Conservation (phyloP, 176 grass and related monocot genomes). For the Raddia distichophylla region DNA sequence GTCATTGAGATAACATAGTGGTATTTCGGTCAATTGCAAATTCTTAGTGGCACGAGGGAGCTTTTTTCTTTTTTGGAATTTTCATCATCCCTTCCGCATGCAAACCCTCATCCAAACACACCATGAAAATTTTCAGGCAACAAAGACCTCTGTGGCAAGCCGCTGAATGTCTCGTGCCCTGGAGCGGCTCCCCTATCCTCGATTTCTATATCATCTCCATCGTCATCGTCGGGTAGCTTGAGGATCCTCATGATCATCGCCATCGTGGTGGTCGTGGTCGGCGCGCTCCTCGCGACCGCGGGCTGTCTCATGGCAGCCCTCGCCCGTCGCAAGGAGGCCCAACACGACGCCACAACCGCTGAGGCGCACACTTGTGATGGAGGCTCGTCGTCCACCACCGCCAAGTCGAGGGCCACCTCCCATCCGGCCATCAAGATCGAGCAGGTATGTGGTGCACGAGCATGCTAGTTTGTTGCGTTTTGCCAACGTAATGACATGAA, state of each 20-base stretch:
- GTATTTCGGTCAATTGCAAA: too few species aligned
- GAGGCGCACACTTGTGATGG: slow-evolving; percentile 22
- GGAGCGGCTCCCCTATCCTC: not conserved
- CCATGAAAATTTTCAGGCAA: slow-evolving; percentile 52
- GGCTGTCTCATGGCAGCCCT: slow-evolving; percentile 36
- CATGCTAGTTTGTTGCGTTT: not conserved
- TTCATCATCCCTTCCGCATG: too few species aligned
- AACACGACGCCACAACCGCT: not conserved
- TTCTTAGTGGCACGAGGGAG: too few species aligned
- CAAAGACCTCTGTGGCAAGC: slow-evolving; percentile 58
- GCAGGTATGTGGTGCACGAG: slow-evolving; percentile 6
- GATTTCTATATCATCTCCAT: not conserved
- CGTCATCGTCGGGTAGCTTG: slow-evolving; percentile 2
- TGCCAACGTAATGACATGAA: not conserved
- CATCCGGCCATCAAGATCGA: slow-evolving; percentile 42
- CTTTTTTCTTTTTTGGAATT: too few species aligned
- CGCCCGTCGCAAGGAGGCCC: slow-evolving; percentile 30
- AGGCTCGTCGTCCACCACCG: not conserved
- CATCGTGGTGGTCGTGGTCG: slow-evolving; percentile 54
- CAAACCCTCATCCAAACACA: not conserved
- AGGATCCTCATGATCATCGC: slow-evolving; percentile 53
- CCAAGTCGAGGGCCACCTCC: slow-evolving; percentile 19
- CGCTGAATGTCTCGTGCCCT: slow-evolving; percentile 39
- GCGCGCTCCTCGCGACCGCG: slow-evolving; percentile 34
- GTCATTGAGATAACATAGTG: too few species aligned